These are phyloP conservation scores for Botrytis cinerea DNA, from an alignment of 2,329 filamentous ascomycete species.

Conservation along the genomic window DNA sequence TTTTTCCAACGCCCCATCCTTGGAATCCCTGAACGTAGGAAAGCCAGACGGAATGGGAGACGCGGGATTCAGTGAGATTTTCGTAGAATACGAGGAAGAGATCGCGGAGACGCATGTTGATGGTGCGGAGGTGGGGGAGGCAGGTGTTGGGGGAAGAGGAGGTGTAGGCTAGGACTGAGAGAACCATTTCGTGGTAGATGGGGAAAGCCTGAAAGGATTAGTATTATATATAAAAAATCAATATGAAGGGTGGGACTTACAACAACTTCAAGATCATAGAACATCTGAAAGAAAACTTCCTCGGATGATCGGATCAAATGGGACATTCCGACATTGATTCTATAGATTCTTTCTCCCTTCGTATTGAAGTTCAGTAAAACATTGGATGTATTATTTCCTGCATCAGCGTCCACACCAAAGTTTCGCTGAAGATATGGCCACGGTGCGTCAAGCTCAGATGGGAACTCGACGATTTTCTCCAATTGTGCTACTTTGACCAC, in stretches of 20 bases:
- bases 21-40: constrained; percentile 21
- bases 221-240: neutral
- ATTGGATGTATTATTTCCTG: constrained; percentile 19
- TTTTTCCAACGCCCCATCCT: constrained; percentile 18
- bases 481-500: constrained; percentile 20
- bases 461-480: constrained; percentile 18
- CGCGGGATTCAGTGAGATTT: constrained; percentile 2
- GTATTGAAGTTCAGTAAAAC: constrained; percentile 14
- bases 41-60: constrained; percentile 13
- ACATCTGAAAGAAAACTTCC: constrained; percentile 23
- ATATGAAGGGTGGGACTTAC: neutral
- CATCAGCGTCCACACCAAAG: constrained; percentile 15
- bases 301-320: constrained; percentile 19
- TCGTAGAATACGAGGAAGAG: constrained; percentile 22
- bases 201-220: constrained; percentile 4
- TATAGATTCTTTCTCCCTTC: constrained; percentile 11
- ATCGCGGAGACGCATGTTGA: constrained; percentile 1
- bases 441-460: constrained; percentile 13
- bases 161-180: neutral
- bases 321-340: constrained; percentile 17
- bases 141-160: neutral
- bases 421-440: constrained; percentile 22
- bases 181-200: constrained; percentile 19
- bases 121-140: neutral
- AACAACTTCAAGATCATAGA: constrained; percentile 22